Evolutionary conservation across 306 rosid species (phyloP), one percentile per base, ranked within the genome.

Genomic region (Vigna trinervia): DNA sequence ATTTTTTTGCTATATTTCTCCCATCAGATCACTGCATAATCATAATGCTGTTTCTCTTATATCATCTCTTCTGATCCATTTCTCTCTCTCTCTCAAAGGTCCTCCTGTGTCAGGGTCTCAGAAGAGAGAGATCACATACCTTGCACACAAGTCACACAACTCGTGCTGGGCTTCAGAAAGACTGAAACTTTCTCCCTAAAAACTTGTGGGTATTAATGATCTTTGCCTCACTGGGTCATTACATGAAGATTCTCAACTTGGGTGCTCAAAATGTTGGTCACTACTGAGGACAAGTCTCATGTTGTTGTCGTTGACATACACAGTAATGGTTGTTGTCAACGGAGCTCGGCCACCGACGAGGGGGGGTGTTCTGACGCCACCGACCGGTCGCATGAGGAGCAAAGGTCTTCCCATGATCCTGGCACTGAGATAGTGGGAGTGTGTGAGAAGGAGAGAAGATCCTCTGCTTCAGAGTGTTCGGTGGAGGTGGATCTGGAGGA

Each of bases 401-500:
- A 73, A 26, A 75, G 83, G 72, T 71, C 86, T 12, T 81, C 87
- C 4, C 60, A 65, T 7, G 85, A 68, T 30, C 82, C 84, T 20
- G 79, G 78, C 52, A 36, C 79, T 22, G 97, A 87, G 91, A 91
- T 91, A 79, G 87, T 80, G 12, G 86, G 86, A 17, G 86, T 68
- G 62, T 46, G 41, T 52, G 86, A 84, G 8, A 78, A 78, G 45
- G 77, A 76, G 79, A 84, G 90, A 84, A 70, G 66, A 54, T 89
- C 96, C 64, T 77, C 84, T 82, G 86, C 59, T 6, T 85, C 91
- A 6, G 91, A 75, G 74, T 78, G 84, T 81, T 88, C 93, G 6
- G 90, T 78, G 17, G 93, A 83, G 71, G 73, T 91, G 92, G 96
- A 91, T 91, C 90, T 87, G 88, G 93, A 83, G 38, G 60, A 76